phyloP scores from a whole-genome alignment of 2,329 filamentous ascomycete species.

The Fusarium piperis region DNA sequence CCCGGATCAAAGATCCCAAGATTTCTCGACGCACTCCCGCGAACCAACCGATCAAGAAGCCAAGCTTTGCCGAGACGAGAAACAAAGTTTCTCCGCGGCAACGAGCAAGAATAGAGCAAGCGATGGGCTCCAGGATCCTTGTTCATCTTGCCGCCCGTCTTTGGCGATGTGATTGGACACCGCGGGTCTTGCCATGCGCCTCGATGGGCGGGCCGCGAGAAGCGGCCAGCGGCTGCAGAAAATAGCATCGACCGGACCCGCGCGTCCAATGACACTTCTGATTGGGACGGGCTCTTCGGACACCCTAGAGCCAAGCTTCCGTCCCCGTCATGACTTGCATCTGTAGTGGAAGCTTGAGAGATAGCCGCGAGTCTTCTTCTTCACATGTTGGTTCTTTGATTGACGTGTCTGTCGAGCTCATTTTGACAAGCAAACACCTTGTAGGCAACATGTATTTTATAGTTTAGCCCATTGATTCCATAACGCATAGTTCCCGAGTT shows the following conservation, averaged over 20 bases:
- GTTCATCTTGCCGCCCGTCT: constrained; percentile 5
- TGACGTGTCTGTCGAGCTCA: neutral
- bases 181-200: constrained; percentile 13
- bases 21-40: constrained; percentile 20
- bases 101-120: neutral
- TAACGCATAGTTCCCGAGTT: constrained; percentile 8
- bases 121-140: neutral
- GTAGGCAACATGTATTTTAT: neutral
- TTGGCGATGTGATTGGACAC: constrained; percentile 23
- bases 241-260: constrained; percentile 37
- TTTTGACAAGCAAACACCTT: neutral
- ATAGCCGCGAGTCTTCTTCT: neutral
- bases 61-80: constrained; percentile 22
- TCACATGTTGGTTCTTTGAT: constrained; percentile 8
- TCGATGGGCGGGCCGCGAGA: constrained; percentile 29
- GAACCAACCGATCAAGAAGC: constrained; percentile 28
- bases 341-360: constrained; percentile 16
- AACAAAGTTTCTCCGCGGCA: constrained; percentile 22
- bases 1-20: constrained; percentile 21
- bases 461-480: constrained; percentile 1
- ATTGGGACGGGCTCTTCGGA: constrained; percentile 14
- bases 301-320: constrained; percentile 13
- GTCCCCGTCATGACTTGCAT: constrained; percentile 33
- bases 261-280: constrained; percentile 8
- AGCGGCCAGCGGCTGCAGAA: constrained; percentile 43